phyloP scores from a whole-genome alignment of 1,139 yeast species.

The Saccharomycopsis hybrid region DNA sequence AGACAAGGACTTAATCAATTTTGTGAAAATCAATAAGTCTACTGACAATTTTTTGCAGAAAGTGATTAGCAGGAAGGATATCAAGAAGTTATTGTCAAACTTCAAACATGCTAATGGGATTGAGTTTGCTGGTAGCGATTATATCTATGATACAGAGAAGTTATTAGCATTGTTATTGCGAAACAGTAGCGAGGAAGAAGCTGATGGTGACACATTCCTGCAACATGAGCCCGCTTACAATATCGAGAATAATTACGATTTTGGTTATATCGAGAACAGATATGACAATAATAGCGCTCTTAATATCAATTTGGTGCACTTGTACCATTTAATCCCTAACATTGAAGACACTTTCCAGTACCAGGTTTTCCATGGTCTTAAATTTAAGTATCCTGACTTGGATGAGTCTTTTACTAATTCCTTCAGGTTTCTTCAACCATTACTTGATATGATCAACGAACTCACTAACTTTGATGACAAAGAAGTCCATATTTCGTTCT shows the following conservation, averaged over 20 bases:
- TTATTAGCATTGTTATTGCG: no score
- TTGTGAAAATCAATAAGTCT: conserved; percentile 13
- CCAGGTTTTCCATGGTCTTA: conserved; percentile 14
- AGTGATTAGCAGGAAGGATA: conserved; percentile 13
- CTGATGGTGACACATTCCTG: no score
- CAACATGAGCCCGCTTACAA: no score
- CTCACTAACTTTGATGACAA: neutral
- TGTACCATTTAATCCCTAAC: conserved; percentile 15
- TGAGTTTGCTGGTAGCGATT: neutral
- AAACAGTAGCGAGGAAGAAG: no score
- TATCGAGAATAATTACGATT: no score
- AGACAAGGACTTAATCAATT: conserved; percentile 12
- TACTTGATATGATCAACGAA: conserved; percentile 3
- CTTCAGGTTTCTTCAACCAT: neutral
- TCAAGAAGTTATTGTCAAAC: conserved; percentile 10
- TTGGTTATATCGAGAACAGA: no score
- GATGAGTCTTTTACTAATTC: conserved; percentile 12
- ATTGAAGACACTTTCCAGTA: conserved; percentile 15
- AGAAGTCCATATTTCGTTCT: conserved; percentile 4
- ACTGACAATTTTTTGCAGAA: conserved; percentile 15
- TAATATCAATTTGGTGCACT: conserved; percentile 14
- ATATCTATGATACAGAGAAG: no score
- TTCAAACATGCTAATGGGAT: conserved; percentile 1
- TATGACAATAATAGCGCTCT: no score
- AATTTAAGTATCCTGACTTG: conserved; percentile 14